Evolutionary conservation across 2,329 filamentous ascomycete genomes (phyloP), one percentile per base, ranked within the genome.

Genomic region (Pseudogymnoascus sp.): DNA sequence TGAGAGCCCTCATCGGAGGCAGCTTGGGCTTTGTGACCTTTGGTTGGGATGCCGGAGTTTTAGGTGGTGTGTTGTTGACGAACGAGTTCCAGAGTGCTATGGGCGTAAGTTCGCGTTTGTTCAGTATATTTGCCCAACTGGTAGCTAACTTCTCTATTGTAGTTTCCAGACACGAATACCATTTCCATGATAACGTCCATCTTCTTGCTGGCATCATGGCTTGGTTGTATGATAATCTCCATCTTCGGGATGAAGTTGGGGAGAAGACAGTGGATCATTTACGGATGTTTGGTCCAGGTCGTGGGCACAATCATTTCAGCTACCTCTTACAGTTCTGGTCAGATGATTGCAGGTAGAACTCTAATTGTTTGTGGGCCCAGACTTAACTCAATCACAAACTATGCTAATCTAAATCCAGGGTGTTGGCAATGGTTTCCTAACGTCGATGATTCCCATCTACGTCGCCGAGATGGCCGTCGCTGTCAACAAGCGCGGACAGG

Each of bases 41-140:
- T 59, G 73, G 72, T 9, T 75, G 73, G 67, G 73, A 75, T 66
- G 73, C 72, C 8, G 73, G 73, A 63, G 73, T 75, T 6, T 64
- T 74, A 4, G 73, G 72, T 46, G 72, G 73, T 40, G 69, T 75
- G 9, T 65, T 73, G 4, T 66, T 69, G 31, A 73, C 71, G 3
- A 59, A 63, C 3, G 65, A 69, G 8, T 74, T 74, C 64, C 70
- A 72, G 62, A 67, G 66, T 36, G 70, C 72, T 40, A 73, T 74
- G 65, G 67, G 66, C 36, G 70, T 72, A 68, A 31, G 62, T 63
- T 25, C n/a, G n/a, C n/a, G n/a, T 34, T 16, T 34, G 9, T 18
- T 56, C 25, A 14, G 25, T 31, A 34, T 18, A 6, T 34, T 34
- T 34, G n/a, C 5, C n/a, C 28, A 12, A 56, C 3, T 56, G 25